Percentiles rank a stretch among this genome's conserved stretches.
Evolutionary conservation across 2,329 filamentous ascomycete genomes (phyloP).

Genomic region (Neopestalotiopsis sp.): DNA sequence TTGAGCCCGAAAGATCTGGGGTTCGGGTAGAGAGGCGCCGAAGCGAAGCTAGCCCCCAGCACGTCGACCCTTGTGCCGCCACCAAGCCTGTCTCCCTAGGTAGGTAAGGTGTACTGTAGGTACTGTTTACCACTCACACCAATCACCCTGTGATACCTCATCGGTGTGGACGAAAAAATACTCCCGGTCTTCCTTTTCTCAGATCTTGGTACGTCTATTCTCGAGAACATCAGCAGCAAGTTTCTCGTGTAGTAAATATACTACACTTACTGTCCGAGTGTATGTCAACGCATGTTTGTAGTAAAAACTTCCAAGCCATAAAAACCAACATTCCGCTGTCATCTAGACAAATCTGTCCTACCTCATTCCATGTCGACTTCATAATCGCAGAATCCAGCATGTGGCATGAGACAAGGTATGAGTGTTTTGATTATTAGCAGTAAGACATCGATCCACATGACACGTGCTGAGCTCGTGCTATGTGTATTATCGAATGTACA

Average conservation of each 20-base stretch:
- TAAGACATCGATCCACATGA: not conserved
- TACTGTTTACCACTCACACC: not conserved
- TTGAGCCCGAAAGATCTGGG: slow-evolving; percentile 9
- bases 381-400: not conserved
- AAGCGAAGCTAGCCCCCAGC: slow-evolving; percentile 4
- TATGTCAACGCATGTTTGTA: too few species aligned
- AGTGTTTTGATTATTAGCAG: not conserved
- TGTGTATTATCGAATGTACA: not conserved
- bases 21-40: slow-evolving; percentile 17
- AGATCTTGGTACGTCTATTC: too few species aligned
- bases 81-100: not conserved
- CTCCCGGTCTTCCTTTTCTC: too few species aligned
- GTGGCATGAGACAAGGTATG: not conserved
- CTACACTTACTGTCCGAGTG: too few species aligned
- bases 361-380: not conserved
- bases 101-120: not conserved
- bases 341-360: too few species aligned
- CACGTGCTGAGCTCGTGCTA: not conserved
- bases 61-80: not conserved
- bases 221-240: too few species aligned
- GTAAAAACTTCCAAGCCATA: too few species aligned
- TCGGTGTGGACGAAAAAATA: not conserved
- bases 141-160: not conserved
- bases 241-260: too few species aligned
- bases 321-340: too few species aligned